Base-by-base conservation (phyloP, 2,329 filamentous ascomycete genomes). In the Pyrenochaeta sp. region DNA sequence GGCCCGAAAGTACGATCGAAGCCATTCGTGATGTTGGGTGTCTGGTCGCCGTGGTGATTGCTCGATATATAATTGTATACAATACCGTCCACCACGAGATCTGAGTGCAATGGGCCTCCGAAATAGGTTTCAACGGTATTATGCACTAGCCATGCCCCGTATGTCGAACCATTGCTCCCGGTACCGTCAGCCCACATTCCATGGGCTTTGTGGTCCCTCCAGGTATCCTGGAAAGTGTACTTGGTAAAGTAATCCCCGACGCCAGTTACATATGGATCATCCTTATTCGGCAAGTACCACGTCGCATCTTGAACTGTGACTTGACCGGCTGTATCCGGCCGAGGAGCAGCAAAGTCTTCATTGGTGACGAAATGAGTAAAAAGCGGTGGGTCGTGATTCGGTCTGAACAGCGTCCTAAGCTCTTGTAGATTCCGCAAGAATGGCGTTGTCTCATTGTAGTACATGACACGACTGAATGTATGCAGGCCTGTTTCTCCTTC, bases 221-320 rank as follows among this genome's bases (percentile, higher is more conserved):
- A 87, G 1, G 78, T 79, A 54, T 85, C 83, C 7, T 81, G 78
- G 53, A 88, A 87, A 0, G 83, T 87, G 61, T 88, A 88, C 66
- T 88, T 88, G n/a, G 85, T 88, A 65, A 87, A 88, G 68, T 86
- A 88, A 32, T 86, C 82, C 2, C 82, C 78, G 50, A 83, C 80
- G 46, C 84, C 76, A 39, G 78, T 67, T 0, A 85, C 82, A 60
- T 87, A 88, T 0, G 81, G 74, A 64, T 85, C 83, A 2, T 60
- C 47, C 9, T 18, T 81, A 60, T 0, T 82, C 78, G 1, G 80
- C 79, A 87, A 68, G 36, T 83, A 82, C 83, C 84, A 87, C 0
- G 85, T 87, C 2, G 85, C 85, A 71, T 88, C 85, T 67, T 87
- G 85, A 6, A 87, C 85, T 2, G 79, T 78, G 7, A 83, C 64